Conservation (phyloP, 202 grass and related monocot species). For the Thinopyrum obtusiflorum region DNA sequence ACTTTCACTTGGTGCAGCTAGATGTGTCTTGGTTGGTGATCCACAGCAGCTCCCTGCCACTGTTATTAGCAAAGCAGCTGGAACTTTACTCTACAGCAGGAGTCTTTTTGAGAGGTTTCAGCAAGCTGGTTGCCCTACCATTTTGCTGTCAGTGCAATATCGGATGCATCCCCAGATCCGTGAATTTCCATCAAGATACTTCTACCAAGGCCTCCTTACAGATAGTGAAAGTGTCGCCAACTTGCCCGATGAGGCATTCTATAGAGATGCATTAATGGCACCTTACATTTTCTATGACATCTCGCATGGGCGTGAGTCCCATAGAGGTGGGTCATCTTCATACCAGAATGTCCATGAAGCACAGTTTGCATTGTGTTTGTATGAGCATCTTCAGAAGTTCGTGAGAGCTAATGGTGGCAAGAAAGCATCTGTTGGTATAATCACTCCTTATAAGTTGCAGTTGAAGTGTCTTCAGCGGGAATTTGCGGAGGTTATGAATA, state of each 20-base stretch:
- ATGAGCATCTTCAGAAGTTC: constrained; percentile 83
- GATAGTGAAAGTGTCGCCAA: constrained; percentile 85
- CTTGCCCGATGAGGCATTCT: constrained; percentile 76
- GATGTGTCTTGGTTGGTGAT: constrained; percentile 97
- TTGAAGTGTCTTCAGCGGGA: constrained; percentile 93
- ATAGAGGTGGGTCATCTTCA: constrained; percentile 86
- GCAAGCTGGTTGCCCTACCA: constrained; percentile 87
- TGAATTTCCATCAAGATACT: constrained; percentile 95
- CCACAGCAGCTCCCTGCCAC: constrained; percentile 96
- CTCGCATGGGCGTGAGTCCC: constrained; percentile 88
- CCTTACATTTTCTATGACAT: constrained; percentile 94
- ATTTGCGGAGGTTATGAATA: constrained; percentile 73
- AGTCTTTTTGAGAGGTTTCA: constrained; percentile 99
- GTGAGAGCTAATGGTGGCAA: constrained; percentile 76
- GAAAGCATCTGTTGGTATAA: constrained; percentile 92
- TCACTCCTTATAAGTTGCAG: constrained; percentile 98
- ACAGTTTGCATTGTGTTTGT: constrained; percentile 74
- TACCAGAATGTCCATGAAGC: constrained; percentile 96
- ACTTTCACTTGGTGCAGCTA: constrained; percentile 87
- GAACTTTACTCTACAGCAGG: constrained; percentile 91
- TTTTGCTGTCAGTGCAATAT: constrained; percentile 94
- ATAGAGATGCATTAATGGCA: constrained; percentile 69
- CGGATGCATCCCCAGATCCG: constrained; percentile 99
- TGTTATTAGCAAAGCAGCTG: constrained; percentile 98
- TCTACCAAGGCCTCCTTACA: constrained; percentile 87